phyloP scores from a whole-genome alignment of 345 rosid genomes.

The Lepidium sativum region DNA sequence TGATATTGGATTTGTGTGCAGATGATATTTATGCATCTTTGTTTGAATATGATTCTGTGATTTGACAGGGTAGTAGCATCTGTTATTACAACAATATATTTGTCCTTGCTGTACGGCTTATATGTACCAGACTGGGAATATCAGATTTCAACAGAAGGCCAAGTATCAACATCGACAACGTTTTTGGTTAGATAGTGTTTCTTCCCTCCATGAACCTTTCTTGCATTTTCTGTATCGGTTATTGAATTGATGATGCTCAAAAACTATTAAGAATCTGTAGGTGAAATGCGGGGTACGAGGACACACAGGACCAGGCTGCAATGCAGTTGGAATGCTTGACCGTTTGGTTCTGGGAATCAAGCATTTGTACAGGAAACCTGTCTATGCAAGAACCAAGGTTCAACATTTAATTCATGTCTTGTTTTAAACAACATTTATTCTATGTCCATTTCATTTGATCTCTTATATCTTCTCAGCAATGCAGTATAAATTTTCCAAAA shows the following conservation, averaged over 20 bases:
- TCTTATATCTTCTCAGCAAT: conserved; percentile 36
- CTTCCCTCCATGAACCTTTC: not conserved
- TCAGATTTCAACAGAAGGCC: conserved; percentile 37
- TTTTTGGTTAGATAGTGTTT: conserved; percentile 36
- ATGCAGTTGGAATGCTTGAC: conserved; percentile 81
- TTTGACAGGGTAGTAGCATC: conserved; percentile 47
- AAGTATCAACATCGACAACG: conserved; percentile 34
- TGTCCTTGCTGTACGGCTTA: conserved; percentile 54
- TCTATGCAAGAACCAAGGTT: conserved; percentile 59
- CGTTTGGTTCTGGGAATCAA: conserved; percentile 53
- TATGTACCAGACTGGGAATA: conserved; percentile 77
- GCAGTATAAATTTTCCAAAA: conserved; percentile 69
- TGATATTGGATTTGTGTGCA: not conserved
- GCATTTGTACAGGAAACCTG: conserved; percentile 65
- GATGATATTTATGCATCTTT: not conserved
- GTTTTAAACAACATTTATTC: not conserved
- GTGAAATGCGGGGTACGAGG: conserved; percentile 79
- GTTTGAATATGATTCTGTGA: not conserved
- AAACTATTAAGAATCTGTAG: conserved; percentile 25
- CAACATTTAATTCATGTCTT: not conserved
- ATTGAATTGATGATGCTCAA: not conserved
- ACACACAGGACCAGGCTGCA: conserved; percentile 77
- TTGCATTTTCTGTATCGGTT: not conserved
- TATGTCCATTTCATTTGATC: not conserved
- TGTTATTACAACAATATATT: conserved; percentile 38